A percentile compares a stretch with the other conserved stretches of the same genome.
Evolutionary conservation across 805 yeast species (phyloP).

Genomic region (Candida oleophila): DNA sequence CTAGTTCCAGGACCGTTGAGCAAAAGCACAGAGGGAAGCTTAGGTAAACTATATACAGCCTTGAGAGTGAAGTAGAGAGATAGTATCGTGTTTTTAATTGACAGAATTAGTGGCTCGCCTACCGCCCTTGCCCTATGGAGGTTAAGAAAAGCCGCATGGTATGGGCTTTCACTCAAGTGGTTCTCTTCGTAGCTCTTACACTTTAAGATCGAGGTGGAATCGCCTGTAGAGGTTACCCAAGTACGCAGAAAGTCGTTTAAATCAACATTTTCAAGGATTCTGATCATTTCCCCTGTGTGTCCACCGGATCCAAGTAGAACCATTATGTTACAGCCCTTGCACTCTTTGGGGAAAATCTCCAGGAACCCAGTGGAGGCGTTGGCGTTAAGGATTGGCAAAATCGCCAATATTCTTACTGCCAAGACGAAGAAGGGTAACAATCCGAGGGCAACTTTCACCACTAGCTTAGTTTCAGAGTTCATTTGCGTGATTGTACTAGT

Average conservation of each 20-base stretch:
- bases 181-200: slow-evolving; percentile 34
- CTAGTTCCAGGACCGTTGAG: slow-evolving; percentile 84
- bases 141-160: slow-evolving; percentile 21
- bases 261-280: slow-evolving; percentile 50
- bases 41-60: slow-evolving; percentile 24
- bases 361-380: background rate
- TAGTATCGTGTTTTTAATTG: slow-evolving; percentile 43
- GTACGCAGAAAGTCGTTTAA: slow-evolving; percentile 25
- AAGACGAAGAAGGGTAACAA: slow-evolving; percentile 21
- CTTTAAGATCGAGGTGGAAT: slow-evolving; percentile 46
- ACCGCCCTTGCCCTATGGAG: slow-evolving; percentile 61
- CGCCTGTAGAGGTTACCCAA: slow-evolving; percentile 51
- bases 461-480: slow-evolving; percentile 8
- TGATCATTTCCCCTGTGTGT: slow-evolving; percentile 94
- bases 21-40: slow-evolving; percentile 45
- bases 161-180: slow-evolving; percentile 10
- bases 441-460: slow-evolving; percentile 12
- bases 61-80: slow-evolving; percentile 32
- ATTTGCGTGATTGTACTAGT: too few species aligned
- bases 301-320: slow-evolving; percentile 93
- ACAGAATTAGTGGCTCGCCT: slow-evolving; percentile 50
- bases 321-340: slow-evolving; percentile 38
- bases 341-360: slow-evolving; percentile 6
- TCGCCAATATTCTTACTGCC: slow-evolving; percentile 19
- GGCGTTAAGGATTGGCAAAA: slow-evolving; percentile 22